Base-by-base conservation (phyloP, 768 basidiomycete species). In the Galerina sulciceps region DNA sequence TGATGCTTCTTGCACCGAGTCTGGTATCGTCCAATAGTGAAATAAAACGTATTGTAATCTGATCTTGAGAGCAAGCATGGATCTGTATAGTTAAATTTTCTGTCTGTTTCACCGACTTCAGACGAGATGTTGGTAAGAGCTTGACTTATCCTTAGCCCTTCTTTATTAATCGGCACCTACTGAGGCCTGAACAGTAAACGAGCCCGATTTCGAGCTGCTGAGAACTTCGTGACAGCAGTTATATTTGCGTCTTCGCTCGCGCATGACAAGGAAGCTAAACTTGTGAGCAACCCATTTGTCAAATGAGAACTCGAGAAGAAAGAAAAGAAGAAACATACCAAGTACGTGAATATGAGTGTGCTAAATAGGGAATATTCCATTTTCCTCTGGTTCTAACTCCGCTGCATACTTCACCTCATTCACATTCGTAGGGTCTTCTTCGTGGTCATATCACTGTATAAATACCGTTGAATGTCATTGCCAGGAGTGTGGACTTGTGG, bases 191-290 rank as follows among this genome's bases (percentile, higher is more conserved):
- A 69, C 72, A 71, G 44, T 72, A 70, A 23, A 66, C 63, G 17
- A 68, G 44, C 13, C 68, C 67, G 11, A 18, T 37, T 15, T 66
- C 61, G n/a, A 67, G 61, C n/a, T 60, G 57, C 34, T 63, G 58
- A 4, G 55, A 46, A 71, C 18, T 53, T 41, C 4, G 64, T 63
- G 18, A 66, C 1, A 35, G 71, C 36, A 4, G 70, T 67, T 38
- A 72, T 64, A 46, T 74, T 69, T 4, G 34, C 67, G 18, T 69
- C 67, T 10, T 66, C 70, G 15, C 70, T 41, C 69, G 70, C 71
- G 63, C 22, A 71, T 60, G 26, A 72, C 23, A 10, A 67, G 59
- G 5, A 71, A 36, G 3, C 67, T 59, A 50, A 69, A 65, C 42
- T 67, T 56, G 67, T 72, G 46, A 8, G 14, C 8, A 22, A 23